Evolutionary conservation across 2,329 filamentous ascomycete genomes (phyloP).

Genomic region (Cytospora paraplurivora): DNA sequence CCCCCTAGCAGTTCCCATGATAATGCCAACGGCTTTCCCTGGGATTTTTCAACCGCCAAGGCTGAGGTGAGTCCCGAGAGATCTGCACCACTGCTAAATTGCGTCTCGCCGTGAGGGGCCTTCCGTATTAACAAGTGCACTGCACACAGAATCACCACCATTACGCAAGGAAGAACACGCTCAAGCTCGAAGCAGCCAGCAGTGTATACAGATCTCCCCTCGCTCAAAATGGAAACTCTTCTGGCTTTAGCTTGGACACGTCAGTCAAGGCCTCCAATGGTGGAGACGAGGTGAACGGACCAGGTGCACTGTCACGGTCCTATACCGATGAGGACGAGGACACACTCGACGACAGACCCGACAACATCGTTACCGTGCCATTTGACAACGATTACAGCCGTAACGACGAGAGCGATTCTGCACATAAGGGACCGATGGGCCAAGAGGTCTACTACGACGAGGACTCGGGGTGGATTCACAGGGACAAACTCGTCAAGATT

Average conservation of each 20-base stretch:
- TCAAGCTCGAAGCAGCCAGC: constrained; percentile 25
- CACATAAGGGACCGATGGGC: constrained; percentile 34
- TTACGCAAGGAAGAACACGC: constrained; percentile 25
- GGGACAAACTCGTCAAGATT: constrained; percentile 80
- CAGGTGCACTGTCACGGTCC: constrained; percentile 24
- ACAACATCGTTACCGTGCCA: constrained; percentile 48
- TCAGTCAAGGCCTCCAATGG: constrained; percentile 23
- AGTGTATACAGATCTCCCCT: constrained; percentile 27
- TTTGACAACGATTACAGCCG: constrained; percentile 33
- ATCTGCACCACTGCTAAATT: constrained; percentile 12
- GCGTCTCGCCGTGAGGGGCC: constrained; percentile 14
- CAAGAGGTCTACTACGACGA: constrained; percentile 49
- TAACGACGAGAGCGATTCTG: constrained; percentile 23
- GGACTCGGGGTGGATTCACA: constrained; percentile 79
- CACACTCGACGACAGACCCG: constrained; percentile 45
- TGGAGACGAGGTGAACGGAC: constrained; percentile 20
- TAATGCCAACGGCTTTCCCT: constrained; percentile 47
- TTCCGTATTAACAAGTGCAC: constrained; percentile 11
- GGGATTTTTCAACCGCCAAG: constrained; percentile 43
- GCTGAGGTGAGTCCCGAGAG: constrained; percentile 42
- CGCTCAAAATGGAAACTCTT: constrained; percentile 28
- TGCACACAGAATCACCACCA: constrained; percentile 25
- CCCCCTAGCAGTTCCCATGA: constrained; percentile 54
- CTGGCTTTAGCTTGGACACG: constrained; percentile 11
- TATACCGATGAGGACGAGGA: constrained; percentile 34